Conservation (phyloP, 148 eudicot genomes). For the Suaeda aralocaspica region DNA sequence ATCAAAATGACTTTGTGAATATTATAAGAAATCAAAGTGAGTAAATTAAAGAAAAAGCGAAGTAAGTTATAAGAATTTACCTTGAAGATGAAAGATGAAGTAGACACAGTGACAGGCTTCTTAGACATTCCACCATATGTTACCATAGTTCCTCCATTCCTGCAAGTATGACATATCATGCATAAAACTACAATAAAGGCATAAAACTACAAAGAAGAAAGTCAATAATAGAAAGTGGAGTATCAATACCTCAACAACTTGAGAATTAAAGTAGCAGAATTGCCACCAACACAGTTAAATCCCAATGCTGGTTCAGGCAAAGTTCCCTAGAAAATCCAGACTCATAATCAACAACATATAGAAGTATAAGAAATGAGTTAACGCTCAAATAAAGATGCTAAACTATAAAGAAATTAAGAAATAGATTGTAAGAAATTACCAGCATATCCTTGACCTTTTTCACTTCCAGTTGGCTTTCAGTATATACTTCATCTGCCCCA, state of each 20-base stretch:
- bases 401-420: not conserved
- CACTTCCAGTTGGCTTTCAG: constrained; percentile 73
- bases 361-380: not conserved
- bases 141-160: constrained; percentile 95
- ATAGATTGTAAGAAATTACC: constrained; percentile 36
- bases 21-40: no score
- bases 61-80: no score
- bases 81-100: constrained; percentile 90
- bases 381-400: not conserved
- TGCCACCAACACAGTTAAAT: constrained; percentile 94
- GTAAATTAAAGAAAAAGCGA: no score
- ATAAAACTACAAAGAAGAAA: not conserved
- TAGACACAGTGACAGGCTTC: constrained; percentile 75
- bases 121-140: constrained; percentile 99
- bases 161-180: constrained; percentile 18
- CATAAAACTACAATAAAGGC: not conserved
- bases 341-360: not conserved
- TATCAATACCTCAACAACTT: constrained; percentile 60
- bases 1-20: no score
- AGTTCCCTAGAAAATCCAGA: constrained; percentile 34
- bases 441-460: constrained; percentile 72
- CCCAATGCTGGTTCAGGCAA: constrained; percentile 83
- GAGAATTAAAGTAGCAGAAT: constrained; percentile 81
- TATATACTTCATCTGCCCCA: constrained; percentile 80
- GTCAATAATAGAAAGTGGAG: not conserved